Base-by-base conservation (phyloP, 179 eudicot species). In the Actinidia polygama region DNA sequence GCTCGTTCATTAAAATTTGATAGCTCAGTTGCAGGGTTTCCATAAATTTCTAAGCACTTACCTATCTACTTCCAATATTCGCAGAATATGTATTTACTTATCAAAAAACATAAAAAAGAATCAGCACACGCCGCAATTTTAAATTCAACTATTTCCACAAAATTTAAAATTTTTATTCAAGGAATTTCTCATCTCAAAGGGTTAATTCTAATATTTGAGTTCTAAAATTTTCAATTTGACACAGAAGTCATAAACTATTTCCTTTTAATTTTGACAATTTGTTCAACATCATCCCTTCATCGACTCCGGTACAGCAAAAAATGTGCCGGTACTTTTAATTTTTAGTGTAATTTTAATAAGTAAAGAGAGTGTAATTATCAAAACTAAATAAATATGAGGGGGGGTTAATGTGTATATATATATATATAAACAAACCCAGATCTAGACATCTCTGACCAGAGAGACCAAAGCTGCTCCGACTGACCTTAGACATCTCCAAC, bases 141-240 rank as follows among this genome's bases (percentile, higher is more conserved):
- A 23, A 30, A 54, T 1, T 47, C 26, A 26, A 21, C 30, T 57
- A 64, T 57, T 57, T 19, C 66, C 51, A 16, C 36, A 57, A 36
- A n/a, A n/a, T 24, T 75, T 30, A 9, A 49, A 36, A 75, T 8
- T n/a, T 36, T 61, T n/a, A 76, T 76, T 51, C 79, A 76, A 30
- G 23, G 54, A 61, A 36, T 76, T 74, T 16, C 46, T 51, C 46
- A 73, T 26, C 64, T 21, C 79, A 36, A 76, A 30, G 64, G 51
- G 51, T 36, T 18, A 57, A 75, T 55, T 75, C 10, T 9, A 2
- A 75, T 75, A 12, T 53, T 53, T 16, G 55, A 53, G 21, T 16
- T 54, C 64, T 55, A 75, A 75, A 50, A 10, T 64, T 40, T 75
- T 3, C 6, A 44, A 30, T 16, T 58, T 36, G 24, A 73, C 57